phyloP scores from a whole-genome alignment of 306 rosid genomes.

The Dryas drummondii region DNA sequence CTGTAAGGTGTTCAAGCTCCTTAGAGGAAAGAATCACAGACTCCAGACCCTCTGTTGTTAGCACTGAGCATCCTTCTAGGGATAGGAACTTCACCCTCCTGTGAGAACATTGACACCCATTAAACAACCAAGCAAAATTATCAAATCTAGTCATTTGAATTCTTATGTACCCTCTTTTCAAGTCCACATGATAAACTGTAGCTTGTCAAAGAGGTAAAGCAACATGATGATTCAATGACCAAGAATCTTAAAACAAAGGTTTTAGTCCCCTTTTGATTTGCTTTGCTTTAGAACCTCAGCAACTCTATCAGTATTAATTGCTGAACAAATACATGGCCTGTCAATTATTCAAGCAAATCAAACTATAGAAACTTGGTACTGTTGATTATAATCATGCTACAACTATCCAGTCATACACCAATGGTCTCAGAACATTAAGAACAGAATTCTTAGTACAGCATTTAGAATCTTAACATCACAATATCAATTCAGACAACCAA shows the following conservation, averaged over 20 bases:
- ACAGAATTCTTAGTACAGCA: too few relatives aligned
- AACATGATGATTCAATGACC: background rate
- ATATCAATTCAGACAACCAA: slow-evolving; percentile 5
- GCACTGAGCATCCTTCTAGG: slow-evolving; percentile 78
- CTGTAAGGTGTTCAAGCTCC: slow-evolving; percentile 70
- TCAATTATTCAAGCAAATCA: background rate
- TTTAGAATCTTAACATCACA: background rate
- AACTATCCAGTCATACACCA: background rate
- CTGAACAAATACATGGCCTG: background rate
- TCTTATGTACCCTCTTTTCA: background rate
- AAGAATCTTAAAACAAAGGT: background rate
- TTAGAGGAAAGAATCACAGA: slow-evolving; percentile 63
- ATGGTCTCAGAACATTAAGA: background rate
- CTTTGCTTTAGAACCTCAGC: background rate
- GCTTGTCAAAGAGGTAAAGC: background rate
- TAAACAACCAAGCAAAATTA: background rate
- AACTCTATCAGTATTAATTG: background rate
- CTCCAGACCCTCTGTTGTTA: slow-evolving; percentile 75
- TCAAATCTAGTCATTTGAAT: background rate
- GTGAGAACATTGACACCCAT: slow-evolving; percentile 24
- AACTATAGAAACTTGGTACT: background rate
- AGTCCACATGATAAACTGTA: background rate
- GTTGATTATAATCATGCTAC: background rate
- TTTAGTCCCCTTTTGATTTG: background rate
- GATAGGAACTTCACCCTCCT: slow-evolving; percentile 69